Evolutionary conservation across 2,329 filamentous ascomycete genomes (phyloP).

Genomic region (Aureobasidium melanogenum): DNA sequence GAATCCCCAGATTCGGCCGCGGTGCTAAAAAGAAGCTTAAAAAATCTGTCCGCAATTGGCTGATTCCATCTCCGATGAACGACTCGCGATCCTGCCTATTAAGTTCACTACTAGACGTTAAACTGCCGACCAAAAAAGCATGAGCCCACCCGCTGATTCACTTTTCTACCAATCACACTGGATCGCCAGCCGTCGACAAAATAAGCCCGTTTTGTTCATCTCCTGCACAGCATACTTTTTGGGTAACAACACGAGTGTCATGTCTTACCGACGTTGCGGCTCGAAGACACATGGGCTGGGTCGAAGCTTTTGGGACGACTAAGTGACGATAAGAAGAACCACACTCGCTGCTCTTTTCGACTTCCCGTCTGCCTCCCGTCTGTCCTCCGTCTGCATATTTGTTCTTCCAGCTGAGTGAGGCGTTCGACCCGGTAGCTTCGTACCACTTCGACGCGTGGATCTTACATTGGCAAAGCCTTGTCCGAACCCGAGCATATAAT

Average conservation of each 20-base stretch:
- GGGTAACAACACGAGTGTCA: background rate
- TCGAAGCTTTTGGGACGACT: background rate
- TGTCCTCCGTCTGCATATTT: background rate
- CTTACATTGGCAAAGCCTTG: slow-evolving; percentile 4
- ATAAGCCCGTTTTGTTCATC: background rate
- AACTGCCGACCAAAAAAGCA: background rate
- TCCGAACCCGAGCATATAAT: background rate
- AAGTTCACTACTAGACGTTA: background rate
- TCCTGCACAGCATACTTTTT: background rate
- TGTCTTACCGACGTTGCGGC: background rate
- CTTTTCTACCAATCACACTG: background rate
- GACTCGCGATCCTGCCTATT: background rate
- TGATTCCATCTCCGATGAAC: background rate
- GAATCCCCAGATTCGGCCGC: background rate
- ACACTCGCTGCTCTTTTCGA: background rate
- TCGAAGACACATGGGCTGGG: background rate
- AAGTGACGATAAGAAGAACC: background rate
- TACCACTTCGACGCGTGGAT: background rate
- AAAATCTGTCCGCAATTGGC: background rate
- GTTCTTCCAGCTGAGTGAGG: background rate
- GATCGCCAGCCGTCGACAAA: background rate
- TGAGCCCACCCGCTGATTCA: background rate
- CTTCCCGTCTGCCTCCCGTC: background rate
- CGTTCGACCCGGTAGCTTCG: background rate
- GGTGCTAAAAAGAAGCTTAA: slow-evolving; percentile 2